Evolutionary conservation across 805 yeast species (phyloP).

Genomic region (Cyberlindnera euphorbiae): DNA sequence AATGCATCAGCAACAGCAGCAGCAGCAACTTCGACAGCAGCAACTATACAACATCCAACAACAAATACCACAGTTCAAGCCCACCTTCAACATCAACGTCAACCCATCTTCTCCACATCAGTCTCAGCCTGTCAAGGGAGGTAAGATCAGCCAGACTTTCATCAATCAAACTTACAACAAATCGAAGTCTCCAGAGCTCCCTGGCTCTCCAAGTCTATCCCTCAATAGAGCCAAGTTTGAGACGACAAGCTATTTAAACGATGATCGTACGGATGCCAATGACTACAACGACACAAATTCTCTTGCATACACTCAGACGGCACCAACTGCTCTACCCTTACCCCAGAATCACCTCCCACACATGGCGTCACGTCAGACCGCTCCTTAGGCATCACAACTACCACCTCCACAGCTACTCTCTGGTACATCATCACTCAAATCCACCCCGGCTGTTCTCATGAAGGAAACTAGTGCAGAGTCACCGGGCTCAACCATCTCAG

Average conservation of each 20-base stretch:
- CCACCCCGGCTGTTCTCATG: constrained; percentile 7
- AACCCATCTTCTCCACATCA: constrained; percentile 7
- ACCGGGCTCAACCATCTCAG: constrained; percentile 18
- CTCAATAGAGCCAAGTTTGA: constrained; percentile 13
- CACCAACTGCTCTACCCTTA: constrained; percentile 5
- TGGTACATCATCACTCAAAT: constrained; percentile 1
- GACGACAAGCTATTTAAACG: constrained; percentile 17
- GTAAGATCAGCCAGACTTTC: constrained; percentile 17
- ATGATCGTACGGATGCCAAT: constrained; percentile 20
- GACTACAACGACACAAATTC: constrained; percentile 18
- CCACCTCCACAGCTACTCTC: constrained; percentile 6
- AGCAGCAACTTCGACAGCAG: constrained; percentile 6
- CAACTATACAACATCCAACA: constrained; percentile 8
- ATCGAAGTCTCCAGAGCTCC: constrained; percentile 13
- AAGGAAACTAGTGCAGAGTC: constrained; percentile 20
- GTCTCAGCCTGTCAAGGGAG: constrained; percentile 5
- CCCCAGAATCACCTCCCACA: constrained; percentile 4
- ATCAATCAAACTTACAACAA: constrained; percentile 13
- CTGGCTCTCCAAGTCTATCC: constrained; percentile 16
- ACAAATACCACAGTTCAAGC: constrained; percentile 13
- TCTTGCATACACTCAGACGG: constrained; percentile 15
- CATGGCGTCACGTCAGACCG: constrained; percentile 2
- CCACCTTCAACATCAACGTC: constrained; percentile 6
- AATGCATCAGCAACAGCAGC: constrained; percentile 1
- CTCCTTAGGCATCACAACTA: constrained; percentile 5